phyloP scores from a whole-genome alignment of 345 rosid genomes.

The Citrus reticulata region DNA sequence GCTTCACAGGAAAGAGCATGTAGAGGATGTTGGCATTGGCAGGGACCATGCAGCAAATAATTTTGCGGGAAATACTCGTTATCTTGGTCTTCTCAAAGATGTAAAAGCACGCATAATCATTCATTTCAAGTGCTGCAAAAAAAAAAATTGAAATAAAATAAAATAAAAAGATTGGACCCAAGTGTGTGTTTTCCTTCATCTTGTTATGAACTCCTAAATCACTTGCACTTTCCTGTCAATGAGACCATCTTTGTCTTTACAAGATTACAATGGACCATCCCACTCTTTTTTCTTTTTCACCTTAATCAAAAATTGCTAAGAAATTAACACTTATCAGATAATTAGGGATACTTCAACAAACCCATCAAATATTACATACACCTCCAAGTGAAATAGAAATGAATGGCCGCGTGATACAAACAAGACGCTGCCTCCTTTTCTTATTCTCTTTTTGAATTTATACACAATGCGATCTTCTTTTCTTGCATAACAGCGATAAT shows the following conservation, averaged over 20 bases:
- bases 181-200: conserved; percentile 10
- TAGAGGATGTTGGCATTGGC: background rate
- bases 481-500: background rate
- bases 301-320: background rate
- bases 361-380: too few species aligned
- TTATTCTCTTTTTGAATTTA: background rate
- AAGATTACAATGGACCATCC: background rate
- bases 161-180: conserved; percentile 10
- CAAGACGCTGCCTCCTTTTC: background rate
- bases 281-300: background rate
- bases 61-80: conserved; percentile 7
- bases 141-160: too few species aligned
- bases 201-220: background rate
- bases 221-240: conserved; percentile 6
- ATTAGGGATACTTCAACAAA: too few species aligned
- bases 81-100: background rate
- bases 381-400: background rate
- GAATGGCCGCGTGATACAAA: too few species aligned
- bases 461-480: background rate
- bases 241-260: background rate
- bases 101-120: conserved; percentile 7
- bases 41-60: conserved; percentile 5
- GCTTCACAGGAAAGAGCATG: background rate
- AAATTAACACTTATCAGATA: too few species aligned
- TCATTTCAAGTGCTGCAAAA: background rate